Base-by-base conservation (phyloP, 805 yeast genomes). In the Saccharomycopsis olivae region DNA sequence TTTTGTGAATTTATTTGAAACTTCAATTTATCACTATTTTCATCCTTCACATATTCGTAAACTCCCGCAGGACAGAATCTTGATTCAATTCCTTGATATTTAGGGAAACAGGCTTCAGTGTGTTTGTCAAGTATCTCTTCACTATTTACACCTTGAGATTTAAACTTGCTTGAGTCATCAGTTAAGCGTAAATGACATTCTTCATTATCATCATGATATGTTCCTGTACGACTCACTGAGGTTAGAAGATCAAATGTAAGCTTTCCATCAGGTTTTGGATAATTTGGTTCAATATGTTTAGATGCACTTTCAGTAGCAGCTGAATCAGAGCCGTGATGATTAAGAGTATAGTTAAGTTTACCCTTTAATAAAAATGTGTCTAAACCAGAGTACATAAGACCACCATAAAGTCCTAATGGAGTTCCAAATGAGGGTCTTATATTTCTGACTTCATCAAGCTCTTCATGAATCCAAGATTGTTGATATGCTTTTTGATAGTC, bases 1-100 rank as follows among this genome's bases (percentile, higher is more conserved):
- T 92, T 92, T 62, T 92, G 98, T 16, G 95, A 75, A 62, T 92
- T 92, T 61, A 92, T 89, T 58, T 85, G 92, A 62, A 92, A 89
- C 54, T 76, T 73, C 14, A 86, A 92, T 24, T 35, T 36, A 6
- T 20, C 36, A 38, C 72, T 80, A 55, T 83, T 92, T 47, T 79
- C 78, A 17, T 70, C 59, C 21, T 34, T 29, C n/a, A 76, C 56
- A 53, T 85, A 92, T 62, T 92, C 98, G 59, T 92, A 92, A 10
- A 92, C 98, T 18, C 98, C 98, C 17, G 98, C 98, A 3, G 98
- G 98, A 55, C 98, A 92, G 66, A 92, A 92, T 47, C 94, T 67
- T 54, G 75, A 78, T 59, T 92, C 98, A 16, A 92, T 68, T 16
- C 98, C 98, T 57, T 83, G 66, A 64, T 65, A 92, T 49, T 69